Conservation (phyloP, 306 rosid genomes). For the apple (Malus domestica) region DNA sequence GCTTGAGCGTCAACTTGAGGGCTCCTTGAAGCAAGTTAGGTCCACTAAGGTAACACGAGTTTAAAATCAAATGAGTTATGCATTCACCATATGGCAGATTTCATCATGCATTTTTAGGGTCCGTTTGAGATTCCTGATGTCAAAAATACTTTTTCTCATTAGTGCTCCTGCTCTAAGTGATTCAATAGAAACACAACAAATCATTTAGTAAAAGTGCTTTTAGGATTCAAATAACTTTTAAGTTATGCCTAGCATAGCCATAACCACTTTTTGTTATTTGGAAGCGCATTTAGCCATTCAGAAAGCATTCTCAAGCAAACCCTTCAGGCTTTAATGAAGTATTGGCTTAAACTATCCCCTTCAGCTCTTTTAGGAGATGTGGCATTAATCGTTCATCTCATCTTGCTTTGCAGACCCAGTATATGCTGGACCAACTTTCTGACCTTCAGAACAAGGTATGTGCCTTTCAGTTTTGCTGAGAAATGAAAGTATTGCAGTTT, state of each 20-base stretch:
- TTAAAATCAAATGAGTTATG: neutral
- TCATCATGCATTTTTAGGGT: too few species aligned
- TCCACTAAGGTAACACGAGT: constrained; percentile 59
- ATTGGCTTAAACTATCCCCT: neutral
- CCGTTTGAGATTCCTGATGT: neutral
- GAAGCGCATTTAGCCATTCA: too few species aligned
- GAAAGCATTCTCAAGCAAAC: too few species aligned
- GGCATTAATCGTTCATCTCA: neutral
- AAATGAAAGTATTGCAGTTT: neutral
- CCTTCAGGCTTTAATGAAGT: neutral
- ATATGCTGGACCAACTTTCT: constrained; percentile 86
- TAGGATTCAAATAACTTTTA: too few species aligned
- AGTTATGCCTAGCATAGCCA: too few species aligned
- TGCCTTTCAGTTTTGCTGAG: neutral
- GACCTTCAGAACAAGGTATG: constrained; percentile 87
- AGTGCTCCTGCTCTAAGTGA: too few species aligned
- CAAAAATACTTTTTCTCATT: too few species aligned
- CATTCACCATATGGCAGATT: neutral
- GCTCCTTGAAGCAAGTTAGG: constrained; percentile 82
- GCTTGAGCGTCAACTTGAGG: constrained; percentile 87
- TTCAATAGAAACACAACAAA: too few species aligned
- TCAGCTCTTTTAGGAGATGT: neutral
- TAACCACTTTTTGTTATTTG: too few species aligned
- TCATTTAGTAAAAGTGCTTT: too few species aligned
- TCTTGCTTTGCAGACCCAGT: constrained; percentile 74